These are phyloP conservation scores for Colletotrichum graminicola DNA, from an alignment of 2,329 filamentous ascomycete genomes.

Conservation along the genomic window DNA sequence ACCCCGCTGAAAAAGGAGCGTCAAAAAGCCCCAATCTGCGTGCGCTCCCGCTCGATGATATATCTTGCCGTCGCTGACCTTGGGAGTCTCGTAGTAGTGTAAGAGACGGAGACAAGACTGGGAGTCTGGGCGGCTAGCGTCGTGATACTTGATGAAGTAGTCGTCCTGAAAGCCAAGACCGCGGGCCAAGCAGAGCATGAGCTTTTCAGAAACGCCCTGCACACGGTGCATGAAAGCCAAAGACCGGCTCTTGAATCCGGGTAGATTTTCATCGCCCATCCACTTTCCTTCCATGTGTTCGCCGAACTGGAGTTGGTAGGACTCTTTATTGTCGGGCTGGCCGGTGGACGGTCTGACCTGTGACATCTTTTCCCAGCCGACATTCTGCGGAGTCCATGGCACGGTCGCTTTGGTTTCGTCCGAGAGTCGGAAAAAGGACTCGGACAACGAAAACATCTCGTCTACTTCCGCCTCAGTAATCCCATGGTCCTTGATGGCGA, in stretches of 20 bases:
- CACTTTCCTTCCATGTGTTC: conserved; percentile 64
- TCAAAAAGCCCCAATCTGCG: conserved; percentile 73
- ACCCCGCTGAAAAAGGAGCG: conserved; percentile 71
- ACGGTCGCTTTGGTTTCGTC: conserved; percentile 65
- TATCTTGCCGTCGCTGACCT: conserved; percentile 53
- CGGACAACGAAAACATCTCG: conserved; percentile 62
- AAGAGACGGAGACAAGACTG: conserved; percentile 69
- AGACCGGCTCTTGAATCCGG: conserved; percentile 60
- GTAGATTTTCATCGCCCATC: conserved; percentile 61
- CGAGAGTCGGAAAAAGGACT: conserved; percentile 66
- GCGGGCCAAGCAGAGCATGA: conserved; percentile 71
- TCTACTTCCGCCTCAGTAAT: conserved; percentile 63
- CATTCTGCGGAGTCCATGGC: conserved; percentile 67
- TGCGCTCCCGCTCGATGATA: conserved; percentile 73
- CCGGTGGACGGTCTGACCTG: conserved; percentile 72
- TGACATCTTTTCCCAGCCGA: conserved; percentile 71
- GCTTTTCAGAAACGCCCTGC: conserved; percentile 65
- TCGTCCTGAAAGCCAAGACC: conserved; percentile 68
- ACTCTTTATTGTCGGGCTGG: conserved; percentile 69
- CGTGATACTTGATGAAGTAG: conserved; percentile 68
- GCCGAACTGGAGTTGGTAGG: conserved; percentile 74
- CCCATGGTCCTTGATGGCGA: conserved; percentile 68
- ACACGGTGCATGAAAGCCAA: conserved; percentile 67
- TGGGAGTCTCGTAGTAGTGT: conserved; percentile 65
- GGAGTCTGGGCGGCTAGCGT: conserved; percentile 60